Percentiles rank a stretch among this genome's conserved stretches.
Evolutionary conservation across 305 asterid genomes (phyloP).

Genomic region (Plantago coronopus): DNA sequence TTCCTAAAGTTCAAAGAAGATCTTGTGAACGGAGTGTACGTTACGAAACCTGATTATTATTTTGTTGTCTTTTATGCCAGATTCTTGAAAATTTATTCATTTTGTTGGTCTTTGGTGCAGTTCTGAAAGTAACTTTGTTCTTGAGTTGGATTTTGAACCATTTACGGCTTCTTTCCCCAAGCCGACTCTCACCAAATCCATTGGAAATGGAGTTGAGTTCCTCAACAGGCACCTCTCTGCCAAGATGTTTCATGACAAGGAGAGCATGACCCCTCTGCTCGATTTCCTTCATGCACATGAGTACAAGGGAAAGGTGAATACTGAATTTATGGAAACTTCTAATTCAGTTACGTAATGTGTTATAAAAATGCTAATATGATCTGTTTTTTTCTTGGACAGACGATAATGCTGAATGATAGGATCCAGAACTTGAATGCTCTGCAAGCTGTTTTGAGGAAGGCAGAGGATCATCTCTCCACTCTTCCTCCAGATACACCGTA

Average conservation of each 20-base stretch:
- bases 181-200: conserved; percentile 91
- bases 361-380: not conserved
- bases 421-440: conserved; percentile 58
- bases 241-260: conserved; percentile 92
- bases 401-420: conserved; percentile 78
- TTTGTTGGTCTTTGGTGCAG: conserved; percentile 38
- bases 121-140: conserved; percentile 68
- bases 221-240: conserved; percentile 96
- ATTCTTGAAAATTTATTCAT: not conserved
- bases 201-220: conserved; percentile 97
- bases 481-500: conserved; percentile 55
- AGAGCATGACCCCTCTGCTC: conserved; percentile 89
- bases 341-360: not conserved
- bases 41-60: conserved; percentile 3
- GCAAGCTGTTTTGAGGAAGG: conserved; percentile 74
- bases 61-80: not conserved
- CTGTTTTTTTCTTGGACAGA: conserved; percentile 39
- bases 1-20: conserved; percentile 85
- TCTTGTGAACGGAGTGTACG: conserved; percentile 80
- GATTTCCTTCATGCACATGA: conserved; percentile 76
- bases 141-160: conserved; percentile 95
- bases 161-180: conserved; percentile 84
- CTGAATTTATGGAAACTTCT: not conserved
- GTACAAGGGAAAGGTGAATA: conserved; percentile 74
- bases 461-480: conserved; percentile 80